Conservation (phyloP, 495 filamentous ascomycete genomes). For the Patellaria atrata region DNA sequence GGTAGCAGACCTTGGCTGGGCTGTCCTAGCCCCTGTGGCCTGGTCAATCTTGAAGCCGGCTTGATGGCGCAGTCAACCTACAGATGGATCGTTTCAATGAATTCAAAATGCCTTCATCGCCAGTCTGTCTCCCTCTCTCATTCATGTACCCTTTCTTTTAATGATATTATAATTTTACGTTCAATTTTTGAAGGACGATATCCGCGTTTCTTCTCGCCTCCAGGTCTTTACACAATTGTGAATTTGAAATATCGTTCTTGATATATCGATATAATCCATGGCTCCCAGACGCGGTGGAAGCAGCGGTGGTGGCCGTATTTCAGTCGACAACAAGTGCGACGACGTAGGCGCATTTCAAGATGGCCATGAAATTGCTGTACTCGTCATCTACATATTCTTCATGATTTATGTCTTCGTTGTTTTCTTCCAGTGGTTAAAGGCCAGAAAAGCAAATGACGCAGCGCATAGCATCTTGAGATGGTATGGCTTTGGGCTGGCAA, state of each 20-base stretch:
- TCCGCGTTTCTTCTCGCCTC: background rate
- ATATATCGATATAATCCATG: no score
- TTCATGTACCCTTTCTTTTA: background rate
- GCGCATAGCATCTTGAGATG: conserved; percentile 5
- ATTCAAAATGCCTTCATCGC: background rate
- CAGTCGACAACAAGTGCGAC: background rate
- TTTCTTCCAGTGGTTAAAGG: background rate
- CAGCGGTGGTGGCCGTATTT: conserved; percentile 3
- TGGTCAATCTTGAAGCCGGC: no score
- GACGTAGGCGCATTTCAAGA: conserved; percentile 6
- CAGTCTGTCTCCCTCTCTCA: background rate
- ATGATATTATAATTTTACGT: no score
- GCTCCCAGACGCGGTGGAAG: conserved; percentile 9
- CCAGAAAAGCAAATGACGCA: conserved; percentile 1
- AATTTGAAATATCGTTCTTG: no score
- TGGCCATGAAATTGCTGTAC: background rate
- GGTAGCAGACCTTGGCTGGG: no score
- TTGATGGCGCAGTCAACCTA: no score
- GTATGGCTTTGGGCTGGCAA: background rate
- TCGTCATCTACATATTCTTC: conserved; percentile 9
- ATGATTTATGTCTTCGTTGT: conserved; percentile 4
- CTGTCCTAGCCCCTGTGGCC: no score
- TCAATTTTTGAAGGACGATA: background rate
- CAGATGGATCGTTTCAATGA: no score
- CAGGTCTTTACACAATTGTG: no score